Evolutionary conservation across 2,329 filamentous ascomycete genomes (phyloP).

Genomic region (Fusarium clavum): DNA sequence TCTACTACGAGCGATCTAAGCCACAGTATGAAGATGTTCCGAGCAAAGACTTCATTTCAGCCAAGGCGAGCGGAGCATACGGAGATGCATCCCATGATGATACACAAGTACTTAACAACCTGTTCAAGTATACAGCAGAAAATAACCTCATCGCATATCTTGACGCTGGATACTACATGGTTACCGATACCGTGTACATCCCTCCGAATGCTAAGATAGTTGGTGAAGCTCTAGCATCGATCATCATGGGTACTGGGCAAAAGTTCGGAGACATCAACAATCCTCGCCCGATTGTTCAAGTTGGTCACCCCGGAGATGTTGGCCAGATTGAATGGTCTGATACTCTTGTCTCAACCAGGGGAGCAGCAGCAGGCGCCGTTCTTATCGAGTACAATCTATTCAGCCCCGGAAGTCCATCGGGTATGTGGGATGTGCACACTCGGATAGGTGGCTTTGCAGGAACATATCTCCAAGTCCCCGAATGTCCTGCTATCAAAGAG

Average conservation of each 20-base stretch:
- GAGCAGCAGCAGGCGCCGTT: constrained; percentile 73
- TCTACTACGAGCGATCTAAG: constrained; percentile 78
- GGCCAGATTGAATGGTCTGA: constrained; percentile 79
- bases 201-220: constrained; percentile 66
- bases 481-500: constrained; percentile 68
- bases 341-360: constrained; percentile 76
- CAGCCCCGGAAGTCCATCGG: constrained; percentile 57
- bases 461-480: constrained; percentile 73
- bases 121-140: constrained; percentile 66
- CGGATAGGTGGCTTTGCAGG: constrained; percentile 79
- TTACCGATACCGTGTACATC: constrained; percentile 65
- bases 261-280: constrained; percentile 67
- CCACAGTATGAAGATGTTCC: constrained; percentile 76
- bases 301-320: constrained; percentile 71
- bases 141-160: constrained; percentile 69
- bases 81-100: constrained; percentile 83
- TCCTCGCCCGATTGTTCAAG: constrained; percentile 73
- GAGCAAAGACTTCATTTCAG: constrained; percentile 72
- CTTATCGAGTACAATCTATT: constrained; percentile 80
- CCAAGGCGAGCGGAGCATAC: constrained; percentile 62
- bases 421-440: constrained; percentile 82
- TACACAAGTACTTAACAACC: constrained; percentile 68
- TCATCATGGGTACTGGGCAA: constrained; percentile 66
- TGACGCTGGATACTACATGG: constrained; percentile 70
- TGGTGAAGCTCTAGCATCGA: constrained; percentile 67